Evolutionary conservation across 495 filamentous ascomycete species (phyloP), one percentile per base, ranked within the genome.

Genomic region (Antarctomyces pellizariae): DNA sequence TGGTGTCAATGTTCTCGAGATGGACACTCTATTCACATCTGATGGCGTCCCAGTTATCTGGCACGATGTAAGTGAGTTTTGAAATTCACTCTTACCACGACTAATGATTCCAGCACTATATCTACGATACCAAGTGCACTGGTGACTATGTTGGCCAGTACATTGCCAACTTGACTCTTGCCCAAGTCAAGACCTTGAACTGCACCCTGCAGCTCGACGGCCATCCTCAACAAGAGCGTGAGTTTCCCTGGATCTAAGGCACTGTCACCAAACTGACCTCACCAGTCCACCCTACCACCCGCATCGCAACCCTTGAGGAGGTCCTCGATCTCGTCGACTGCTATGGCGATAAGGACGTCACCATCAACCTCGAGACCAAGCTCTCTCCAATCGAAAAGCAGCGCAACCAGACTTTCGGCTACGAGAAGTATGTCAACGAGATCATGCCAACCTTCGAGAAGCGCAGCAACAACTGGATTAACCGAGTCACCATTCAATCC

Each of bases 21-120:
- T 46, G 43, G 43, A 46, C 16, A 40, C 31, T 28, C 24, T 46
- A n/a, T 46, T 46, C 18, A 46, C 43, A 12, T 37, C 37, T 24
- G 43, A 46, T 23, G 43, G 39, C 5, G 27, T 46, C 36, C 38
- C 43, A 12, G 43, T 46, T 1, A 34, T 46, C 13, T 46, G 43
- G 43, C 43, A 46, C 18, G 43, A 46, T 12, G 23, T 25, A 12
- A 6, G 23, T 25, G 13, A 21, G 19, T 6, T 6, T 21, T 6
- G 6, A 21, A n/a, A 21, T 7, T 7, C 7, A 21, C 6, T 21
- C 6, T 21, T 21, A 10, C 19, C 10, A 10, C 6, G 7, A 21
- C 10, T 21, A 21, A n/a, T n/a, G n/a, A n/a, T n/a, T 21, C 19
- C 19, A 21, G 28, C 43, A 46, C 24, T 26, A 30, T 28, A 46